Base-by-base conservation (phyloP, 352 stramenopile genomes). In the Phytophthora quininea region DNA sequence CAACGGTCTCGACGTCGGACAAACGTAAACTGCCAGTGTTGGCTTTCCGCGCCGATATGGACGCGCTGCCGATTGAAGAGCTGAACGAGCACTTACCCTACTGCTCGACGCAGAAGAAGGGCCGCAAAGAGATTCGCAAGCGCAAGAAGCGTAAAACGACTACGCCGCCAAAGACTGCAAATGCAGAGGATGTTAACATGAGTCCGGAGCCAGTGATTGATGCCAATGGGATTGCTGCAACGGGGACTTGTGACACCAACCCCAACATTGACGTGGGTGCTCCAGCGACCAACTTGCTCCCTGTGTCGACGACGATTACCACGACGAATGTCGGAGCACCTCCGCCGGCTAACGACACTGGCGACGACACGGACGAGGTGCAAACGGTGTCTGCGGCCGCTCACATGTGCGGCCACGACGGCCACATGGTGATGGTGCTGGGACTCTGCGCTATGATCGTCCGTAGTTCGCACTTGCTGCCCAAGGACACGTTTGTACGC, bases 361-460 rank as follows among this genome's bases (percentile, higher is more conserved):
- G 40, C 11, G 77, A 86, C 27, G 74, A 86, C 1, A 54, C 75
- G 15, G 65, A 80, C 42, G 73, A 83, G 8, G 54, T 49, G 27
- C 31, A 62, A 45, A 40, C 54, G 31, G 52, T 59, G 4, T 62
- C 77, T 4, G 68, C 72, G 14, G 84, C 82, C 2, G 87, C 87
- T 69, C 97, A 99, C 78, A 97, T 97, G 60, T 99, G 96, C 67
- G 97, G 97, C 48, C 97, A 99, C 60, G 97, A 99, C 76, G 95
- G 89, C 4, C 97, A 99, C 74, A 98, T 97, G 74, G 90, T 89
- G 7, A 98, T 98, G 75, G 79, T 99, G 1, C 69, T 99, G 12
- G 96, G 94, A n/a, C 86, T 98, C 27, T 86, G 89, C 8, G 85
- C 83, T 14, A 62, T 97, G 52, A 67, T 97, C 3, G 78, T 93